These are phyloP conservation scores for Phytophthora hibernalis DNA, from an alignment of 352 stramenopile species.

Conservation along the genomic window DNA sequence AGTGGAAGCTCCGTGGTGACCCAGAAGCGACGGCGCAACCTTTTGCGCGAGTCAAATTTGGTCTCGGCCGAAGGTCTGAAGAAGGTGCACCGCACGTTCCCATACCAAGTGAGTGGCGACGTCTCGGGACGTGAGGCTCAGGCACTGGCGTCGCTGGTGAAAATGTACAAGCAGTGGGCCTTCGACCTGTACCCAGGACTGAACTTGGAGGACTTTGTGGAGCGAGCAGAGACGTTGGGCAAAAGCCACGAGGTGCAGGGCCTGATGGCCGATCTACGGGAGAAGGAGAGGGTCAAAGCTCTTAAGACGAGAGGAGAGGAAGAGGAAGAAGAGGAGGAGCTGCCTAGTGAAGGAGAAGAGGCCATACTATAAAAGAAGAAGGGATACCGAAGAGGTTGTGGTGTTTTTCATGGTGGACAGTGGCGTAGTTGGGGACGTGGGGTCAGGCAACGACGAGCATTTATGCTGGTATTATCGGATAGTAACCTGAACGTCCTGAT, in stretches of 20 bases:
- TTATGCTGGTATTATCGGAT: too few species aligned
- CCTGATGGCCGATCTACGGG: constrained; percentile 63
- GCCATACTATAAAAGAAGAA: constrained; percentile 43
- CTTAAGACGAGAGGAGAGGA: constrained; percentile 16
- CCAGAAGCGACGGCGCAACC: constrained; percentile 56
- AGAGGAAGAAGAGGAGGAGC: constrained; percentile 24
- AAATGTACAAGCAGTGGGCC: constrained; percentile 89
- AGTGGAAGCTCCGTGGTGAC: background rate
- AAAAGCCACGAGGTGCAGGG: constrained; percentile 71
- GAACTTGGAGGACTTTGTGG: constrained; percentile 87
- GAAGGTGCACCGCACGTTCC: constrained; percentile 77
- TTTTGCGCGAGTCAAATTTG: constrained; percentile 73
- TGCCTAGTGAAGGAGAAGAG: constrained; percentile 42
- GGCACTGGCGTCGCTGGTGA: constrained; percentile 67
- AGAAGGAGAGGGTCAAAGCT: constrained; percentile 60
- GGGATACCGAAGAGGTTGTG: background rate
- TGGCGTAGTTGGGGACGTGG: too few species aligned
- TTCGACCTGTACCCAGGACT: constrained; percentile 84
- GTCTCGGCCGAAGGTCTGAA: constrained; percentile 69
- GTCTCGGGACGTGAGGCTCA: constrained; percentile 72
- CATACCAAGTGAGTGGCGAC: constrained; percentile 63
- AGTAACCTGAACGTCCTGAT: too few species aligned
- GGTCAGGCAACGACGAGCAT: too few species aligned
- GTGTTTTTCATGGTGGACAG: too few species aligned
- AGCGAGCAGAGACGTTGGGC: constrained; percentile 62